A percentile compares a stretch with the other conserved stretches of the same genome.
Evolutionary conservation across 352 stramenopile genomes (phyloP).

Genomic region (Globisporangium echinulatum): DNA sequence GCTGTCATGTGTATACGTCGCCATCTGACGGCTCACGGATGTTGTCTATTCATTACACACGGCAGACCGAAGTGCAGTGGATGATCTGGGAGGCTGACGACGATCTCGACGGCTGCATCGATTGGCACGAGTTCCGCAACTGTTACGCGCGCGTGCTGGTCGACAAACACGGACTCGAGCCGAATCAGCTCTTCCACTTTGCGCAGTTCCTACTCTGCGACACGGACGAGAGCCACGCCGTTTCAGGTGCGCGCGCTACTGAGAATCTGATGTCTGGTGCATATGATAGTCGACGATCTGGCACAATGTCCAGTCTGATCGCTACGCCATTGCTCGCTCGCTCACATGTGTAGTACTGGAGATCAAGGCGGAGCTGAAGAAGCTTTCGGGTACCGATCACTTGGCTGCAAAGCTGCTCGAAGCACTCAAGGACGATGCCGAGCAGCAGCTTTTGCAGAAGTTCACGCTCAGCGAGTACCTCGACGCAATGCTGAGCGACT

Average conservation of each 20-base stretch:
- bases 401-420: conserved; percentile 32
- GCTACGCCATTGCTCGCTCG: neutral
- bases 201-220: conserved; percentile 95
- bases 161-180: conserved; percentile 91
- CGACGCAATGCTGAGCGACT: conserved; percentile 30
- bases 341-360: conserved; percentile 24
- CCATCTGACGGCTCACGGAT: no score
- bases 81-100: conserved; percentile 98
- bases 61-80: conserved; percentile 87
- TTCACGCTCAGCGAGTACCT: conserved; percentile 48
- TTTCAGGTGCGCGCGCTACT: conserved; percentile 51
- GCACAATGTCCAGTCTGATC: no score
- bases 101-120: conserved; percentile 88
- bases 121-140: conserved; percentile 90
- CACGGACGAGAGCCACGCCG: conserved; percentile 74
- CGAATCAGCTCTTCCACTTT: conserved; percentile 91
- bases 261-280: neutral
- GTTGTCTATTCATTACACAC: neutral
- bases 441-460: conserved; percentile 42
- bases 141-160: conserved; percentile 89
- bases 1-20: no score
- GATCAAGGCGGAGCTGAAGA: conserved; percentile 39
- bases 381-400: conserved; percentile 35
- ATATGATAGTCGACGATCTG: no score
- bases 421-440: conserved; percentile 24